Evolutionary conservation across 352 stramenopile species (phyloP).

Genomic region (Aphanomyces astaci): DNA sequence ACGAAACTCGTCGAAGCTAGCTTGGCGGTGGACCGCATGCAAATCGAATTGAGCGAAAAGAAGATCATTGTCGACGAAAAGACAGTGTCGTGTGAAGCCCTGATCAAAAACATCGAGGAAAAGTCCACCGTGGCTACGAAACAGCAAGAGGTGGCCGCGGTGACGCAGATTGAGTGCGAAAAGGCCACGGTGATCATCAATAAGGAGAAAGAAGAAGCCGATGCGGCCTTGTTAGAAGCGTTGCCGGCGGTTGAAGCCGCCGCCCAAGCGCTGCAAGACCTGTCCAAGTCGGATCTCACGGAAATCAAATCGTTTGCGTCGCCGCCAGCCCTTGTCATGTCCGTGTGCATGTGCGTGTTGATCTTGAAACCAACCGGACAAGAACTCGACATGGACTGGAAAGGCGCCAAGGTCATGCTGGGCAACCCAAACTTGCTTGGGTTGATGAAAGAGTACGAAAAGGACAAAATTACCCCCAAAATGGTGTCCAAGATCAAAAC

Average conservation of each 20-base stretch:
- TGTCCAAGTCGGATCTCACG: conserved; percentile 92
- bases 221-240: conserved; percentile 88
- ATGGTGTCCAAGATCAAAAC: conserved; percentile 94
- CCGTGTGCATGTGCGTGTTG: conserved; percentile 88
- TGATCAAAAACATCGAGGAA: conserved; percentile 93
- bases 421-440: conserved; percentile 87
- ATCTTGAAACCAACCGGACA: conserved; percentile 89
- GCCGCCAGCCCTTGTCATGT: conserved; percentile 88
- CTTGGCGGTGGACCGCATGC: conserved; percentile 90
- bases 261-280: conserved; percentile 86
- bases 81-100: conserved; percentile 82
- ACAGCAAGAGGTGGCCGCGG: conserved; percentile 84
- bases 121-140: conserved; percentile 89
- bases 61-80: conserved; percentile 95
- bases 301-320: conserved; percentile 95
- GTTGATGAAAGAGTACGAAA: conserved; percentile 92
- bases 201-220: conserved; percentile 88
- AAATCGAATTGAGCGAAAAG: conserved; percentile 89
- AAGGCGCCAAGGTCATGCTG: conserved; percentile 93
- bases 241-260: conserved; percentile 90
- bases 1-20: conserved; percentile 92
- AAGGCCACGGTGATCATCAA: conserved; percentile 88
- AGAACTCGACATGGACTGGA: conserved; percentile 88
- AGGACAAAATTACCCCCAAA: conserved; percentile 93
- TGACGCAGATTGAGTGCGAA: conserved; percentile 85